Evolutionary conservation across 257 asterid genomes (phyloP), one percentile per base, ranked within the genome.

Genomic region (Solanum sejunctum): DNA sequence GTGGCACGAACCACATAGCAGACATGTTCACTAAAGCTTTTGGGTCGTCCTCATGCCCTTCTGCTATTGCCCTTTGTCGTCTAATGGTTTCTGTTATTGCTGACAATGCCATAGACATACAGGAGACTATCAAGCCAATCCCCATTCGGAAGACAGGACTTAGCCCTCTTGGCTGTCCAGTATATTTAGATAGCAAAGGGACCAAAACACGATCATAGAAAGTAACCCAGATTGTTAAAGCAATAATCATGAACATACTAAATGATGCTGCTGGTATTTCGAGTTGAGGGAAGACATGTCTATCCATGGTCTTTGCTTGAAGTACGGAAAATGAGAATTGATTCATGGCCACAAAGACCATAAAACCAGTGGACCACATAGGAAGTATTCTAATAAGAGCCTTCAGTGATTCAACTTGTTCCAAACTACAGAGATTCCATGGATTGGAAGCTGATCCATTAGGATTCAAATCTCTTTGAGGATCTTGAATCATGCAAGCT

Each of bases 251-350:
- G 43, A 87, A 58, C 70, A 81, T 23, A 17, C 39, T 55, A 8
- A 87, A 80, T 45, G 87, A 87, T 61, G 87, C 89, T 18, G 89
- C 84, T 23, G 89, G 87, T 21, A 87, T 79, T 57, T 87, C 84
- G 20, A 87, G 60, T 28, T 51, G 67, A 18, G 82, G 60, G 41
- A 43, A 61, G 3, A 83, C 3, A 61, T 86, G 81, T 55, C 88
- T 61, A 43, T 86, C 70, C 86, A 86, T 21, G 12, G 57, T 20
- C 2, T 1, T 26, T 26, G 28, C 1, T 26, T 26, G 28, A 26
- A 26, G 28, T 26, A 26, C 1, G 2, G 28, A 26, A 26, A 26
- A 26, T 21, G 84, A n/a, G 15, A 11, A 5, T 4, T 51, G 54
- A 64, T 47, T 26, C 7, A 17, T 45, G 63, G 4, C 28, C 61